These are phyloP conservation scores for Hydnum rufescens DNA, from an alignment of 768 basidiomycete species.

Conservation along the genomic window DNA sequence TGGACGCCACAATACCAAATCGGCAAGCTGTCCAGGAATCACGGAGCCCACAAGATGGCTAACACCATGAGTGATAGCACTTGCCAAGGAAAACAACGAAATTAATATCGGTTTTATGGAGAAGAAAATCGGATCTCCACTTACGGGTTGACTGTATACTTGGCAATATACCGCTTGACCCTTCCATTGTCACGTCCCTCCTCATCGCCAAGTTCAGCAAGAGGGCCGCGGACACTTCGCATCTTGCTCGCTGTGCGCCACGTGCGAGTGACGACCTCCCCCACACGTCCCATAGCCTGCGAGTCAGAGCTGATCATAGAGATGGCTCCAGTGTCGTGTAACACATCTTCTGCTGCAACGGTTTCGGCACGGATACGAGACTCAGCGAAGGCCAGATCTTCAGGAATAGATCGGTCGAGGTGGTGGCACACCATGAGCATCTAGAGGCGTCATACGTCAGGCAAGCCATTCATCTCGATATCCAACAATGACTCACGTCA, in stretches of 20 bases:
- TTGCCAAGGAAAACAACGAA: conserved; percentile 17
- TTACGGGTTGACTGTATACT: conserved; percentile 95
- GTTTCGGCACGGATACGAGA: conserved; percentile 95
- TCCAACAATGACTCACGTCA: conserved; percentile 38
- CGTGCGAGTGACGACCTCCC: conserved; percentile 78
- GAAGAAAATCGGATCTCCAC: conserved; percentile 17
- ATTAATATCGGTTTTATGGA: neutral
- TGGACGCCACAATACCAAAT: conserved; percentile 90
- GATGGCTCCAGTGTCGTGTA: conserved; percentile 85
- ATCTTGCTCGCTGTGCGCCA: conserved; percentile 98
- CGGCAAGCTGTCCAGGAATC: conserved; percentile 65
- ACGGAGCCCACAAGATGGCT: conserved; percentile 73
- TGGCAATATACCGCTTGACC: conserved; percentile 87
- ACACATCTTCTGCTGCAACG: conserved; percentile 89
- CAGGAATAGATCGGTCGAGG: conserved; percentile 72
- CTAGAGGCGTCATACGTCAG: conserved; percentile 21
- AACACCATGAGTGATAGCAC: conserved; percentile 88
- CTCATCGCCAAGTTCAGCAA: conserved; percentile 46
- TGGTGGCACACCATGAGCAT: conserved; percentile 99
- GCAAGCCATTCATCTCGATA: neutral
- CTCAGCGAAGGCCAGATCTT: conserved; percentile 91
- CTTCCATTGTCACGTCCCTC: conserved; percentile 63
- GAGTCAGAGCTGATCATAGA: conserved; percentile 94
- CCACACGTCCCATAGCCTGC: conserved; percentile 96
- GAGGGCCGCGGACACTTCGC: conserved; percentile 55